These are phyloP conservation scores for Colletotrichum filicis DNA, from an alignment of 2,329 filamentous ascomycete species.

Conservation along the genomic window DNA sequence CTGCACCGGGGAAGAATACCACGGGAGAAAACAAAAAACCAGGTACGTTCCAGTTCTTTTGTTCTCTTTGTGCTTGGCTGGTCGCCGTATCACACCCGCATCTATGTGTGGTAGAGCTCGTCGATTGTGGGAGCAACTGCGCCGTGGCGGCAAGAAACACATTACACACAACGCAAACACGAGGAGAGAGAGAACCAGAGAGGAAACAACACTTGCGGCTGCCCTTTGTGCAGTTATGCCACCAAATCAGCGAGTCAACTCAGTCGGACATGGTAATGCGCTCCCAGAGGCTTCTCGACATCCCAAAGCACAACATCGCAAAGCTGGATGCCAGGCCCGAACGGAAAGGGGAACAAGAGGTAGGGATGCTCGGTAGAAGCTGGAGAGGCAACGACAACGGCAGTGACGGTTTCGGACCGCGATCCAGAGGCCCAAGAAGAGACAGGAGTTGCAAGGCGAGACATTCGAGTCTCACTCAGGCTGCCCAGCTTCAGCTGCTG, in stretches of 20 bases:
- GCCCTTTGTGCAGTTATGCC: neutral
- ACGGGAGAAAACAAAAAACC: conserved; percentile 2
- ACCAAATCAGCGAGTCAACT: neutral
- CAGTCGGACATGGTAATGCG: conserved; percentile 7
- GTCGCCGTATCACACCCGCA: neutral
- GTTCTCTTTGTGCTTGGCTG: neutral
- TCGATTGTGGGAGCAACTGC: conserved; percentile 1
- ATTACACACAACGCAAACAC: neutral
- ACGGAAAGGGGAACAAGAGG: conserved; percentile 1
- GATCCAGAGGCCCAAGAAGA: conserved; percentile 9
- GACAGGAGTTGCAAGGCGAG: conserved; percentile 29
- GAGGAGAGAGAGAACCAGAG: neutral
- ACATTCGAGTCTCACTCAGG: conserved; percentile 30
- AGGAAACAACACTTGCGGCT: neutral
- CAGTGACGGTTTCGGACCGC: conserved; percentile 20
- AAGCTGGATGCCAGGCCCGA: neutral
- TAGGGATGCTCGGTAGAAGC: conserved; percentile 7
- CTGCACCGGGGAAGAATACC: conserved; percentile 6
- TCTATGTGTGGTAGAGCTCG: neutral
- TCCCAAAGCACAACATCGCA: neutral
- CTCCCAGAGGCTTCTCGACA: conserved; percentile 16
- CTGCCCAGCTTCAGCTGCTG: conserved; percentile 17
- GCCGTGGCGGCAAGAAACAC: conserved; percentile 19
- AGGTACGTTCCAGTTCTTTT: conserved; percentile 24
- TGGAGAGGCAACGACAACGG: conserved; percentile 13